phyloP scores from a whole-genome alignment of 2,329 filamentous ascomycete genomes.

The Ceratocystis albifundus region DNA sequence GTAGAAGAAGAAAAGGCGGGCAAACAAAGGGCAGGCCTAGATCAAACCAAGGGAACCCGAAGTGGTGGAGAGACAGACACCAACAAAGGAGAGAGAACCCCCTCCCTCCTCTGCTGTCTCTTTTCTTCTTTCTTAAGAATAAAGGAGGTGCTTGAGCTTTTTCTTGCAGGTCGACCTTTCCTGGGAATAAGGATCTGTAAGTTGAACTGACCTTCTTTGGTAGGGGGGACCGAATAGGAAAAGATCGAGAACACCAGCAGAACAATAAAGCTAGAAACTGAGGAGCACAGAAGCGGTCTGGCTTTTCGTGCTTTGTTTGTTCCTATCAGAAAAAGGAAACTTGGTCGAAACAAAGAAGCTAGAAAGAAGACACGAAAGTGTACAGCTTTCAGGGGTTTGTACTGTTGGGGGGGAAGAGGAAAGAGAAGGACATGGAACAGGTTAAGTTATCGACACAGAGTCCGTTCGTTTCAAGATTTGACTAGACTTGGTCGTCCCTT shows the following conservation, averaged over 20 bases:
- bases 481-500: not conserved
- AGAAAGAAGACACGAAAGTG: constrained; percentile 8
- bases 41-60: not conserved
- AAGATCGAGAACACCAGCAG: constrained; percentile 19
- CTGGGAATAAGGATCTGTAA: constrained; percentile 4
- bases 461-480: constrained; percentile 4
- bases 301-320: not conserved
- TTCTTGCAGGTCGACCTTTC: not conserved
- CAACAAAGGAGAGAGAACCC: not conserved
- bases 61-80: not conserved
- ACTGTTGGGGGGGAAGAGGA: not conserved
- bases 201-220: constrained; percentile 9
- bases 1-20: not conserved
- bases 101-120: no score
- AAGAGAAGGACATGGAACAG: not conserved
- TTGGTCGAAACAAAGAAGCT: not conserved
- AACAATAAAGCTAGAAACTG: not conserved
- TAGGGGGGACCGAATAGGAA: constrained; percentile 20
- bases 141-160: not conserved
- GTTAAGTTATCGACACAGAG: not conserved
- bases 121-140: no score
- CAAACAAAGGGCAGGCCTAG: not conserved
- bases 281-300: no score
- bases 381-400: constrained; percentile 3
- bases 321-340: not conserved